Evolutionary conservation across 805 yeast genomes (phyloP), one percentile per base, ranked within the genome.

Genomic region (Myxozyma melibiosi): DNA sequence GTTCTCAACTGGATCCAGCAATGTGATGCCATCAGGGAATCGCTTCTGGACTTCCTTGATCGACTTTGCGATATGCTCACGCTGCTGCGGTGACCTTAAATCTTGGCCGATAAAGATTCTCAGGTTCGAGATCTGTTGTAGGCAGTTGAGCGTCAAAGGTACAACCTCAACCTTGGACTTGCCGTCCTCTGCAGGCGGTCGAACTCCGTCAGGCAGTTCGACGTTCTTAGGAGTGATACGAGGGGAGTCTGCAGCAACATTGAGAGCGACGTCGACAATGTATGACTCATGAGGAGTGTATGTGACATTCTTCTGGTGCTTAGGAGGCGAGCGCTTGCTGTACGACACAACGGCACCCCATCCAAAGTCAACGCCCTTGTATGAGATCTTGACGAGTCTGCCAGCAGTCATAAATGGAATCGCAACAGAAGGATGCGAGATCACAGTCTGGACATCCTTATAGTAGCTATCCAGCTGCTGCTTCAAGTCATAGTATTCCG

Each of bases 321-420:
- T 65, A 5, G 74, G 70, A 43, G 62, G 58, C 45, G 74, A 73
- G 70, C 98, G 80, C 72, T 90, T 91, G 40, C 81, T 77, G 65
- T 85, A 88, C 45, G 84, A 82, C 9, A 88, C 83, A 11, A 91
- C 94, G 69, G 88, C 86, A 56, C 92, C 97, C 99, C 99, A 94
- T n/a, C 97, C 97, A 70, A 90, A 95, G 59, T 90, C 87, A 45
- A 80, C 72, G 4, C 60, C 62, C 1, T 60, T 64, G 25, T 62
- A 62, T 28, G 57, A 51, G 14, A 63, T 63, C 25, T 61, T 55
- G 48, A 91, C 78, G 56, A 94, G 79, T 72, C 99, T 82, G 30
- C 99, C 99, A 14, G 88, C 84, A 71, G 90, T 96, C 66, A 94
- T 75, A 70, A 88, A 95, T 27, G 88, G 87, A 53, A 92, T 76